Base-by-base conservation (phyloP, 2,329 filamentous ascomycete genomes). In the Zasmidium angulare region DNA sequence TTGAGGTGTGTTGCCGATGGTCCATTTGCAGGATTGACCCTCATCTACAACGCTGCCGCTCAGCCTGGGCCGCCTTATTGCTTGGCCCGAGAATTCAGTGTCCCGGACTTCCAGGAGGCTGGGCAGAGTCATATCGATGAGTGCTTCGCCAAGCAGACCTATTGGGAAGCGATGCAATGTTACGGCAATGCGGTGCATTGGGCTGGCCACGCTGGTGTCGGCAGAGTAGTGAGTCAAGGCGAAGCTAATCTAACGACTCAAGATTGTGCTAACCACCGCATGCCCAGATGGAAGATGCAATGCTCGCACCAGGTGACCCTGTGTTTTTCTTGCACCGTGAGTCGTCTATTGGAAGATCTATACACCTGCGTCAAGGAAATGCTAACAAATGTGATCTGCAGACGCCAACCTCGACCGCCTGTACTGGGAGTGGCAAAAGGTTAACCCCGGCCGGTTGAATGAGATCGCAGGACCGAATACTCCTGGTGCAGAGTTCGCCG, bases 321-420 rank as follows among this genome's bases (percentile, higher is more conserved):
- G 61, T 66, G 14, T 66, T 66, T 51, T 66, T 64, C 51, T 47
- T 66, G 22, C 64, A 66, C 40, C 64, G 56, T 58, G 50, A 19
- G 56, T n/a, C 36, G n/a, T 19, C 36, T 19, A 17, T 3, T 4
- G n/a, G 22, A 1, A 40, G 11, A 19, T 43, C 20, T 24, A 14
- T 54, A 20, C 24, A 24, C 24, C 29, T n/a, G 20, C 23, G 6
- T 4, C 7, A 43, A 46, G 22, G 20, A 48, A 11, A 22, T 22
- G 4, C 31, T 46, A 19, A 48, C 36, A 36, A 14, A 10, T 19
- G 19, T n/a, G n/a, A n/a, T n/a, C 20, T 23, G 3, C 20, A 58
- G 56, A 66, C 52, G 59, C 64, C 36, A 66, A 66, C 50, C 61
- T 66, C 20, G 64, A 66, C 36, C 60, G 64, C 2, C 52, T 66